Conservation (phyloP, 1,284 basidiomycete genomes). For the Heterobasidion parviporum region DNA sequence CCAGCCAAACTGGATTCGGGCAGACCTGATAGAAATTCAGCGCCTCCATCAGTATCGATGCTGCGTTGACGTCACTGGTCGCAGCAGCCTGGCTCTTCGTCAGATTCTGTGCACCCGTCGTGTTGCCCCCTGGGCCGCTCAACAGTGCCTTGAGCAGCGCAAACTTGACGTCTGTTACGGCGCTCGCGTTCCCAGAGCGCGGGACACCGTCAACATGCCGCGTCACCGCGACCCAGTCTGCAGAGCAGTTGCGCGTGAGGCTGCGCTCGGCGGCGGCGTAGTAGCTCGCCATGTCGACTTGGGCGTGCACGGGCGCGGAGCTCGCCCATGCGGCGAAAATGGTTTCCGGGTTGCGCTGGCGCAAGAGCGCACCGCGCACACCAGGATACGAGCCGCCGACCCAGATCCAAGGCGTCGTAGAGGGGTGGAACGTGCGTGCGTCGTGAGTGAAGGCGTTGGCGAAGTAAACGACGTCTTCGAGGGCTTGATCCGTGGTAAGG, state of each 20-base stretch:
- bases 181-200: constrained; percentile 22
- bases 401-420: constrained; percentile 36
- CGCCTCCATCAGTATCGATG: constrained; percentile 39
- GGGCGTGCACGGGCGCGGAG: constrained; percentile 40
- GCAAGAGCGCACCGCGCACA: constrained; percentile 29
- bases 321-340: constrained; percentile 43
- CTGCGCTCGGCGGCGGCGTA: constrained; percentile 42
- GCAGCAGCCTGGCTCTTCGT: constrained; percentile 24
- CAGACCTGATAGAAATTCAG: constrained; percentile 40
- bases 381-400: constrained; percentile 44
- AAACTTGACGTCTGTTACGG: constrained; percentile 31
- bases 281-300: constrained; percentile 43
- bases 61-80: constrained; percentile 30
- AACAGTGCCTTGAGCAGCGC: constrained; percentile 31
- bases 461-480: constrained; percentile 52
- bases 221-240: constrained; percentile 43
- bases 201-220: constrained; percentile 34
- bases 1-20: not conserved
- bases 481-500: constrained; percentile 47
- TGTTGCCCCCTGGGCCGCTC: constrained; percentile 29
- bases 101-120: constrained; percentile 23
- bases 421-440: constrained; percentile 27
- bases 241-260: constrained; percentile 42
- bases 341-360: constrained; percentile 35
- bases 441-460: constrained; percentile 32